Base-by-base conservation (phyloP, 2,329 filamentous ascomycete species). In the Ascochyta lentis region DNA sequence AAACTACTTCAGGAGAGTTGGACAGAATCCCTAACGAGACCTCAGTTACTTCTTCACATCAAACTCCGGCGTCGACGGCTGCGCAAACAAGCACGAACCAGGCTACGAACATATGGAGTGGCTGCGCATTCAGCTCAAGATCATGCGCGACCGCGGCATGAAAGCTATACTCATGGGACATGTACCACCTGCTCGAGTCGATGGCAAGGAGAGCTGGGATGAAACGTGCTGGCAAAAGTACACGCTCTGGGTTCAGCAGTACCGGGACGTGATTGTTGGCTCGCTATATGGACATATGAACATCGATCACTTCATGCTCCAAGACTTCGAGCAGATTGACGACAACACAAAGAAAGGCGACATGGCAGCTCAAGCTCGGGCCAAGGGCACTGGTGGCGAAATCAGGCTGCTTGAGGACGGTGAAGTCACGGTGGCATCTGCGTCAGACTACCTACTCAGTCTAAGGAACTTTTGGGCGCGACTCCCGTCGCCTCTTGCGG, bases 221-320 rank as follows among this genome's bases (percentile, higher is more conserved):
- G 94, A 98, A 80, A 92, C 90, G 0, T 99, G 95, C 78, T 99
- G 94, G 93, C 94, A 97, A 74, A 97, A 96, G 73, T 99, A 96
- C 76, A 90, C 92, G 0, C 79, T 98, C 4, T 98, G 93, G 92
- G 79, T 94, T 68, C 85, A 87, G 64, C 92, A 96, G 74, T 99
- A 92, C 75, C 89, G 95, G 31, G 95, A 99, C 73, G 89, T 99
- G 34, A 83, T 99, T 19, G 83, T 93, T 19, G 87, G 85, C 12
- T 87, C 86, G 24, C 71, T 96, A 6, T 99, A 90, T 70, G 95
- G 94, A 1, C 95, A 99, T 73, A 98, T 99, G 95, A 99, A 99
- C 70, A 90, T 97, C 62, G 95, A 99, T 68, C 95, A 99, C 75
- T 99, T 99, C 76, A 84, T 98, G 70, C 79, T 99, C 15, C 91